These are phyloP conservation scores for Paraphoma chrysanthemicola DNA, from an alignment of 2,329 filamentous ascomycete species.

Conservation along the genomic window DNA sequence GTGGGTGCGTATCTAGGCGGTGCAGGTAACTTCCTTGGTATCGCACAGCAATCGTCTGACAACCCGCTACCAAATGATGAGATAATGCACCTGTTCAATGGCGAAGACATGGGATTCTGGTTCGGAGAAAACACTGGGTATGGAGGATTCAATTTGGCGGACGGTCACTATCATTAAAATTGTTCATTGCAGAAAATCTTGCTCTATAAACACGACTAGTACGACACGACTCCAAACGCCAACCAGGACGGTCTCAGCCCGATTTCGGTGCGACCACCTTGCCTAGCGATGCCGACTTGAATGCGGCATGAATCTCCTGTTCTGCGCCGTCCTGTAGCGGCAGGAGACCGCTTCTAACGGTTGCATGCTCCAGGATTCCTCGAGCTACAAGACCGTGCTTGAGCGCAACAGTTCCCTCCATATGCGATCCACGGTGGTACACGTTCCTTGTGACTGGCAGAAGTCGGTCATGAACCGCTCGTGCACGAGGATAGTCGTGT, in stretches of 20 bases:
- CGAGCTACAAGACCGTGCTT: slow-evolving; percentile 61
- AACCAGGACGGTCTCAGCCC: slow-evolving; percentile 3
- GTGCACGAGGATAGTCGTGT: slow-evolving; percentile 57
- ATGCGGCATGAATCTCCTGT: slow-evolving; percentile 52
- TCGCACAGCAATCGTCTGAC: slow-evolving; percentile 31
- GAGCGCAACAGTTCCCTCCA: slow-evolving; percentile 60
- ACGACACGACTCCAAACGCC: too few species aligned
- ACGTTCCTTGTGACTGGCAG: slow-evolving; percentile 62
- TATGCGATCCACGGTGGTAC: slow-evolving; percentile 62
- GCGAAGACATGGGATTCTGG: slow-evolving; percentile 26
- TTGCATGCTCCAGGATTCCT: slow-evolving; percentile 59
- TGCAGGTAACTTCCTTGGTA: slow-evolving; percentile 27
- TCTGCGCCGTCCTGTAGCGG: slow-evolving; percentile 54
- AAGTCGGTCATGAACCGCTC: slow-evolving; percentile 59
- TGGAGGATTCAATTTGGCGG: slow-evolving; percentile 5
- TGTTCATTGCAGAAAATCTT: not conserved
- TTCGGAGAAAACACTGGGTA: slow-evolving; percentile 11
- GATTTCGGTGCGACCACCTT: slow-evolving; percentile 39
- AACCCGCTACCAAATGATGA: slow-evolving; percentile 30
- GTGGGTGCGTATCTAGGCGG: slow-evolving; percentile 11
- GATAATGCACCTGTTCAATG: slow-evolving; percentile 31
- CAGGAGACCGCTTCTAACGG: slow-evolving; percentile 58
- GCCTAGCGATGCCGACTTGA: slow-evolving; percentile 41
- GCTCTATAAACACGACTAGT: not conserved
- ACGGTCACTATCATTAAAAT: not conserved